Conservation (phyloP, 2,329 filamentous ascomycete species). For the Dothideomycetes sp. region DNA sequence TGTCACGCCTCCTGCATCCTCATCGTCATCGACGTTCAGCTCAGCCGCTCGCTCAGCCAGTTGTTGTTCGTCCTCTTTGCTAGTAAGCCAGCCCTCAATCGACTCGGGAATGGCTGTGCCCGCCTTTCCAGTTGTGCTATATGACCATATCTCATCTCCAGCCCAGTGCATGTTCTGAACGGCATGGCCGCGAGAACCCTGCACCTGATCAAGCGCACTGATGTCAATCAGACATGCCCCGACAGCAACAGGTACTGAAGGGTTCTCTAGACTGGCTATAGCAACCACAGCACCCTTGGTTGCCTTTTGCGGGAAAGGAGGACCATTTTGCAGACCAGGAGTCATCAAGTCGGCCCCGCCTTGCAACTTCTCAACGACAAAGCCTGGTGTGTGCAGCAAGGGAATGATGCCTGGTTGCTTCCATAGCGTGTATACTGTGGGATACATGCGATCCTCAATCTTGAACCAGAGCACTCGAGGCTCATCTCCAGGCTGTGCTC, state of each 20-base stretch:
- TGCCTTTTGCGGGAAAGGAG: slow-evolving; percentile 52
- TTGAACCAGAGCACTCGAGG: slow-evolving; percentile 57
- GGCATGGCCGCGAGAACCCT: slow-evolving; percentile 55
- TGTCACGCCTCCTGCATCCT: slow-evolving; percentile 38
- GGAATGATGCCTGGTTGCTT: slow-evolving; percentile 52
- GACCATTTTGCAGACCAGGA: slow-evolving; percentile 54
- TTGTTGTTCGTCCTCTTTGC: slow-evolving; percentile 25
- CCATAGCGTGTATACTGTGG: slow-evolving; percentile 59
- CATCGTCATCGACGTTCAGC: slow-evolving; percentile 34
- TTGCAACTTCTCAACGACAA: slow-evolving; percentile 54
- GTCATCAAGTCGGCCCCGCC: slow-evolving; percentile 61
- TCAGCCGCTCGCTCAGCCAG: slow-evolving; percentile 33
- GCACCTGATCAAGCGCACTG: slow-evolving; percentile 44
- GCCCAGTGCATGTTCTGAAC: slow-evolving; percentile 59
- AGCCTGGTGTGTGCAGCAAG: slow-evolving; percentile 53
- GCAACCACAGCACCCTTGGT: slow-evolving; percentile 54
- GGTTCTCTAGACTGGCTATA: slow-evolving; percentile 49
- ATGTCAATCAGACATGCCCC: slow-evolving; percentile 58
- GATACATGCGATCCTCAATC: slow-evolving; percentile 48
- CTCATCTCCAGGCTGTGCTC: slow-evolving; percentile 47
- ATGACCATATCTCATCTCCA: slow-evolving; percentile 60
- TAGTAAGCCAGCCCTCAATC: slow-evolving; percentile 40
- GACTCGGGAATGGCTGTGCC: slow-evolving; percentile 45
- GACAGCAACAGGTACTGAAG: slow-evolving; percentile 54
- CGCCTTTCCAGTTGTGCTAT: slow-evolving; percentile 46